phyloP scores from a whole-genome alignment of 176 grass and related monocot species.

The Themeda triandra region DNA sequence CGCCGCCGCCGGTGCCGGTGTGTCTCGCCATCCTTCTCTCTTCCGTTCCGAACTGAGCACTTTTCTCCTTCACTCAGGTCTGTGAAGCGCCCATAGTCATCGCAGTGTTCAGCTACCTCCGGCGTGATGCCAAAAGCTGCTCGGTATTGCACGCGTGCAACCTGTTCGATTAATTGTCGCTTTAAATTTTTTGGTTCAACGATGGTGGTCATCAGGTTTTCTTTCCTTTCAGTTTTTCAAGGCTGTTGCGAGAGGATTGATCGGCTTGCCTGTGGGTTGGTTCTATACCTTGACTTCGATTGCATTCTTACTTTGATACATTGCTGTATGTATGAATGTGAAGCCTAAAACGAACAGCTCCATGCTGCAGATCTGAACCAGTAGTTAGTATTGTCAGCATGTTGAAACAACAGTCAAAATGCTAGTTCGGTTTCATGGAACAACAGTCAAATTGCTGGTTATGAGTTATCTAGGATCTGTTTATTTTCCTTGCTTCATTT shows the following conservation, averaged over 20 bases:
- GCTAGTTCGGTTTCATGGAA: neutral
- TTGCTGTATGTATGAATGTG: neutral
- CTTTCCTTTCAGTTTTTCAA: constrained; percentile 60
- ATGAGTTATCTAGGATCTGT: neutral
- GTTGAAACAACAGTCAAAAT: neutral
- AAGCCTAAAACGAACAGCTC: neutral
- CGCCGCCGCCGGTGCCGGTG: neutral
- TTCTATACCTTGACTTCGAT: neutral
- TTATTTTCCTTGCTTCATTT: neutral
- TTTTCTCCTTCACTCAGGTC: constrained; percentile 28
- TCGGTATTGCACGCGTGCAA: constrained; percentile 33
- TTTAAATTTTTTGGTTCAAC: neutral
- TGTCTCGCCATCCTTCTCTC: neutral
- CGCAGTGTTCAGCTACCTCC: constrained; percentile 59
- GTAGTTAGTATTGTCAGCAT: neutral
- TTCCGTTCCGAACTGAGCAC: neutral
- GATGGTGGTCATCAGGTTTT: constrained; percentile 12
- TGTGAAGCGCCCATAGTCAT: constrained; percentile 69
- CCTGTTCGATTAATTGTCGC: constrained; percentile 5
- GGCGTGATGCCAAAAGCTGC: constrained; percentile 42
- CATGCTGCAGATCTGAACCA: neutral
- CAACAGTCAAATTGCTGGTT: neutral
- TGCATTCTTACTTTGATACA: neutral
- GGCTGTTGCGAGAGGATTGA: constrained; percentile 46
- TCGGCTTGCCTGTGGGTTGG: constrained; percentile 67